A percentile compares a stretch with the other conserved stretches of the same genome.
phyloP scores from a whole-genome alignment of 371 early-diverging fungal genomes.

The Mucor racemosus region DNA sequence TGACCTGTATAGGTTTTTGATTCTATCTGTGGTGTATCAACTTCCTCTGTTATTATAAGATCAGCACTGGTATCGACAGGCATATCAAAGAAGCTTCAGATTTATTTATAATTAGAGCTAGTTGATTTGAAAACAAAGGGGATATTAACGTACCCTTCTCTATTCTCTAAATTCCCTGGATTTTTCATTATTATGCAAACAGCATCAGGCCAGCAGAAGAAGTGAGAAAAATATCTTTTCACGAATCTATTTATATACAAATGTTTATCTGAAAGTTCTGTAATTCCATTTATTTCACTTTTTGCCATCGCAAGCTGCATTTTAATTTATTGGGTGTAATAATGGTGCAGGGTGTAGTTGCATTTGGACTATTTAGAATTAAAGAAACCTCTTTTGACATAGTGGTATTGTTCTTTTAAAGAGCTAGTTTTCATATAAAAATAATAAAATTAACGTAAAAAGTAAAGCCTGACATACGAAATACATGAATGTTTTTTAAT shows the following conservation, averaged over 20 bases:
- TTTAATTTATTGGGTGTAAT: no score
- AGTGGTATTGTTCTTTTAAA: no score
- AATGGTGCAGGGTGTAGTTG: no score
- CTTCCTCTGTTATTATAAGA: not conserved
- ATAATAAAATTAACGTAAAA: no score
- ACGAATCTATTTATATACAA: not conserved
- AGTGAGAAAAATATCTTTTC: not conserved
- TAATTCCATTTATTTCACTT: not conserved
- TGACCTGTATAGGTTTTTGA: not conserved
- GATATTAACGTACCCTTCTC: conserved; percentile 5
- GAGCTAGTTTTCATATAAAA: no score
- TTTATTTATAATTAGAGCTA: not conserved
- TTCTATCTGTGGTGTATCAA: not conserved
- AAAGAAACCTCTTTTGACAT: no score
- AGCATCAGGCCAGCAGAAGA: not conserved
- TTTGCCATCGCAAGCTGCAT: not conserved
- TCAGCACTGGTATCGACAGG: not conserved
- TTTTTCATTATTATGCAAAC: not conserved
- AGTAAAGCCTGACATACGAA: no score
- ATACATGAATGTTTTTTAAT: no score
- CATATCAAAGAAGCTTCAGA: conserved; percentile 13
- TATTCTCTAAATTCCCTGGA: not conserved
- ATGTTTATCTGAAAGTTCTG: not conserved
- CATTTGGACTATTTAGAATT: no score
- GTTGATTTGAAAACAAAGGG: not conserved